phyloP scores from a whole-genome alignment of 2,329 filamentous ascomycete genomes.

The Trichoderma sp. region DNA sequence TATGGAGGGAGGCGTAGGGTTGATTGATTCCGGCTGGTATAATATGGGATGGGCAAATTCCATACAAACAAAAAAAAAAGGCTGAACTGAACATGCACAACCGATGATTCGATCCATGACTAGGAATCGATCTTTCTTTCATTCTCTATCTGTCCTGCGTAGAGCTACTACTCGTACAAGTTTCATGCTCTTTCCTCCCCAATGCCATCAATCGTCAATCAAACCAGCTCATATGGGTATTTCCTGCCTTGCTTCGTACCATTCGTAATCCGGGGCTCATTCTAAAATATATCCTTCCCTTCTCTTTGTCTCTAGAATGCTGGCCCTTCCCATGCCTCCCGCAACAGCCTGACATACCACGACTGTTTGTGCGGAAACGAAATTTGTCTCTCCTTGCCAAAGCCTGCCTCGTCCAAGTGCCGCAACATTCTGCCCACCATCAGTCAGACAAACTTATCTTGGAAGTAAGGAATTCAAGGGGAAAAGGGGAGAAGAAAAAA shows the following conservation, averaged over 20 bases:
- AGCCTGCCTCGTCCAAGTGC: conserved; percentile 73
- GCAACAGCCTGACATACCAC: conserved; percentile 74
- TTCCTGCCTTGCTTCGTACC: neutral
- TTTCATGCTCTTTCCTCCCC: neutral
- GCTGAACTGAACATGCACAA: neutral
- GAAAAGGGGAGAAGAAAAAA: neutral
- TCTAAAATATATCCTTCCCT: neutral
- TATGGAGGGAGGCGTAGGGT: conserved; percentile 11
- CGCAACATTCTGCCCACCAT: conserved; percentile 29
- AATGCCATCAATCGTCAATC: neutral
- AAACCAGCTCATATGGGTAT: neutral
- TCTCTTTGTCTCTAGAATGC: conserved; percentile 40
- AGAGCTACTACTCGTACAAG: neutral
- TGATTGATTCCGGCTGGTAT: neutral
- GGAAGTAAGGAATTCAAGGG: neutral
- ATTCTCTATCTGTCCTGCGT: neutral
- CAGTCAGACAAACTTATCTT: neutral
- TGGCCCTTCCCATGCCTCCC: conserved; percentile 77
- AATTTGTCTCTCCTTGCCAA: conserved; percentile 82
- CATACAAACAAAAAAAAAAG: neutral
- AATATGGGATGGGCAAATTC: neutral
- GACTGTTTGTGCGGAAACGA: conserved; percentile 90
- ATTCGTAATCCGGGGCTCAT: neutral
- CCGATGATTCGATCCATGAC: neutral
- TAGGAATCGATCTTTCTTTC: neutral